A percentile compares a stretch with the other conserved stretches of the same genome.
Conservation (phyloP, 2,329 filamentous ascomycete genomes). For the Neofusicoccum kwambonambiense region DNA sequence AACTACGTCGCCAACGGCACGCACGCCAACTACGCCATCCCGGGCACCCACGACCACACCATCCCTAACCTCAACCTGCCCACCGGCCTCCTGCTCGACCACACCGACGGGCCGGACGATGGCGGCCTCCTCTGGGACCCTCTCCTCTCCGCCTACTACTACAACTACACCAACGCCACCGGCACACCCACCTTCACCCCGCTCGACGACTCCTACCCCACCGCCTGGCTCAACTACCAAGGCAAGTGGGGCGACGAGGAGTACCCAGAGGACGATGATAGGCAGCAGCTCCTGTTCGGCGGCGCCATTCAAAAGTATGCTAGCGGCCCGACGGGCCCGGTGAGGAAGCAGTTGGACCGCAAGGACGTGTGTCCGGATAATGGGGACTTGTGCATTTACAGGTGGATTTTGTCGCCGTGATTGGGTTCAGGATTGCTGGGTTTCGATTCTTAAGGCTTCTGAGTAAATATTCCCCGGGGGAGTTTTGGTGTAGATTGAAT, state of each 20-base stretch:
- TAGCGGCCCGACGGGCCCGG: conserved; percentile 61
- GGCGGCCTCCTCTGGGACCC: conserved; percentile 62
- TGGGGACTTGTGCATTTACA: conserved; percentile 45
- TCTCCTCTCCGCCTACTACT: conserved; percentile 54
- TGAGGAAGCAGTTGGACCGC: conserved; percentile 58
- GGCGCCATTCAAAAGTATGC: conserved; percentile 47
- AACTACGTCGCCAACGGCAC: conserved; percentile 60
- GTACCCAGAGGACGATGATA: conserved; percentile 51
- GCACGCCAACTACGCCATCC: conserved; percentile 64
- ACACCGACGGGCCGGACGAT: conserved; percentile 58
- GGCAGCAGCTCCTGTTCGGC: conserved; percentile 48
- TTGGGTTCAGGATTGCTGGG: too few species aligned
- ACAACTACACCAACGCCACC: conserved; percentile 46
- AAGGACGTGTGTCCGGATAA: conserved; percentile 57
- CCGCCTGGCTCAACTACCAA: conserved; percentile 56
- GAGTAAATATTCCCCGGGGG: too few species aligned
- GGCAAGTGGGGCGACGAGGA: conserved; percentile 64
- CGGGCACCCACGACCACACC: conserved; percentile 61
- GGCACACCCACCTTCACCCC: conserved; percentile 44
- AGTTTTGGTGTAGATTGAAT: too few species aligned
- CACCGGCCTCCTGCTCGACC: conserved; percentile 46
- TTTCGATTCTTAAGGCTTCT: too few species aligned
- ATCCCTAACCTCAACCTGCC: conserved; percentile 62
- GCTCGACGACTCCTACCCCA: conserved; percentile 48
- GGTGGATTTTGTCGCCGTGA: conserved; percentile 39